Conservation (phyloP, 2,329 filamentous ascomycete genomes). For the Fusarium phyllophilum region DNA sequence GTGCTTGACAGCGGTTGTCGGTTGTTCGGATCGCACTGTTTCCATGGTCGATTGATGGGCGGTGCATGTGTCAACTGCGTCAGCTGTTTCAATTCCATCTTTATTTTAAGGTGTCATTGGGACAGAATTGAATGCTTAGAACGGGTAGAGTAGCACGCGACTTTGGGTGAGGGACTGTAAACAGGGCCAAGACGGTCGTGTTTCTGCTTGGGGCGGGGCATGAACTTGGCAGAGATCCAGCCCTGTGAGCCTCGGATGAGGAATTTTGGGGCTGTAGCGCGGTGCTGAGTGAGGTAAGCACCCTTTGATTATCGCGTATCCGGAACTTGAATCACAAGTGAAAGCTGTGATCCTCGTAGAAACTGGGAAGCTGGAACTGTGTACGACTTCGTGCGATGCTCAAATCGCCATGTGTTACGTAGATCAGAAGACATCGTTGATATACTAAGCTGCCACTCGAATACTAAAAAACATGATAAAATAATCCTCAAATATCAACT, state of each 20-base stretch:
- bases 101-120: not conserved
- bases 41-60: not conserved
- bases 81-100: not conserved
- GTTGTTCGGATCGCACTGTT: not conserved
- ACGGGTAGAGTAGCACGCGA: not conserved
- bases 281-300: not conserved
- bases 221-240: not conserved
- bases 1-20: not conserved
- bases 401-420: fast-evolving
- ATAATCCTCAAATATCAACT: fast-evolving
- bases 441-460: fast-evolving
- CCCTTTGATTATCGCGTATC: fast-evolving
- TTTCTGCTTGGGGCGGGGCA: not conserved
- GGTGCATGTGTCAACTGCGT: not conserved
- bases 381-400: fast-evolving
- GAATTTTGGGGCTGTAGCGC: too few species aligned
- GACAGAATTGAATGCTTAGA: not conserved
- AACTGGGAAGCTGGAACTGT: fast-evolving
- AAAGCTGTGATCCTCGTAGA: fast-evolving
- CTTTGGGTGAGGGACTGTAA: not conserved
- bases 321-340: fast-evolving
- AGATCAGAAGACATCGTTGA: fast-evolving
- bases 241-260: not conserved
- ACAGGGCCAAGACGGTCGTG: not conserved
- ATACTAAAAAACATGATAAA: fast-evolving